phyloP scores from a whole-genome alignment of 148 eudicot species.

The Vaccinium darrowii region DNA sequence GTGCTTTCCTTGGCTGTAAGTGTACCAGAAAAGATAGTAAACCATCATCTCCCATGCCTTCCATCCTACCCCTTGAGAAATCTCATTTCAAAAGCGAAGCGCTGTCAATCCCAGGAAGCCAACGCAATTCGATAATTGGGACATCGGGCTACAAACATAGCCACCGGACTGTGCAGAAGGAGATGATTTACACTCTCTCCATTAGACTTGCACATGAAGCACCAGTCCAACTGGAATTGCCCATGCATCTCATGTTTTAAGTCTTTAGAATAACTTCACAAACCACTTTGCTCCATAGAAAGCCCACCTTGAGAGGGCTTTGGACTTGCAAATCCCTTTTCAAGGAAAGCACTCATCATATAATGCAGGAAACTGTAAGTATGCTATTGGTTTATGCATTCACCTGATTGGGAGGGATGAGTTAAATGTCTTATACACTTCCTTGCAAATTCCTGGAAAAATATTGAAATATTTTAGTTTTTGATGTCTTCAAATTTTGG shows the following conservation, averaged over 20 bases:
- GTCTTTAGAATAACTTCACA: background rate
- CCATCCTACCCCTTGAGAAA: background rate
- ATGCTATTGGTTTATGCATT: background rate
- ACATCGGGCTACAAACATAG: background rate
- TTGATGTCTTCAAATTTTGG: background rate
- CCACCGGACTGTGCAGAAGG: background rate
- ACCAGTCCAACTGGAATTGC: background rate
- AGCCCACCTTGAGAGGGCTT: background rate
- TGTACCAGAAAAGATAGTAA: background rate
- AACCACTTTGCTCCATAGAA: background rate
- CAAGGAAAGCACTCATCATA: background rate
- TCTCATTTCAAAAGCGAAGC: background rate
- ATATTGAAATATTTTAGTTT: background rate
- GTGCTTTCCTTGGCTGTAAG: background rate
- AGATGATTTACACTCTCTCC: background rate
- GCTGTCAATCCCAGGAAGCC: background rate
- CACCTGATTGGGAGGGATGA: background rate
- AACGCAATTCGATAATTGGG: background rate
- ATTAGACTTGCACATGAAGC: background rate
- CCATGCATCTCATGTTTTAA: background rate
- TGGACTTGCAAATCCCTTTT: background rate
- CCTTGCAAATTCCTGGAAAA: background rate
- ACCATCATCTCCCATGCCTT: background rate
- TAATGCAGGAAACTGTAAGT: background rate
- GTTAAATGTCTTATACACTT: background rate